These are phyloP conservation scores for Neurospora sp. DNA, from an alignment of 495 filamentous ascomycete species.

Conservation along the genomic window DNA sequence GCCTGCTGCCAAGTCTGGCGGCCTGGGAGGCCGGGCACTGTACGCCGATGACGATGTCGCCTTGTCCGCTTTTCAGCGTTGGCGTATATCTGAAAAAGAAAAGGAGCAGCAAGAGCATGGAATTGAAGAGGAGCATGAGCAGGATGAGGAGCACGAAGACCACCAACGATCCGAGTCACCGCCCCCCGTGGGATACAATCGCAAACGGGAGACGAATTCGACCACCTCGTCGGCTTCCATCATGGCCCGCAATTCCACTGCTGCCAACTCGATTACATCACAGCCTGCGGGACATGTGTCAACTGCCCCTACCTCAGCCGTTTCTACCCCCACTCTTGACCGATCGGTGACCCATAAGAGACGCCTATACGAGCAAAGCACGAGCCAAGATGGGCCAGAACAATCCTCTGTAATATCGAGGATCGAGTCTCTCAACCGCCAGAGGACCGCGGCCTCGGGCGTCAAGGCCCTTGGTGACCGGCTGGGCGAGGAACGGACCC, in stretches of 20 bases:
- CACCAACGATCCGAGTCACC: slow-evolving; percentile 48
- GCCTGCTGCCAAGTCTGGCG: slow-evolving; percentile 41
- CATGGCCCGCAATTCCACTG: slow-evolving; percentile 68
- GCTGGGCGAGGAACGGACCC: slow-evolving; percentile 21
- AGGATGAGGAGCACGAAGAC: slow-evolving; percentile 29
- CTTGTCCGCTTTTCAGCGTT: slow-evolving; percentile 67
- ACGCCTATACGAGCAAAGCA: slow-evolving; percentile 75
- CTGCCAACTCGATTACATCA: slow-evolving; percentile 86
- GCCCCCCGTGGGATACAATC: slow-evolving; percentile 51
- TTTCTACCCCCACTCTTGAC: slow-evolving; percentile 28
- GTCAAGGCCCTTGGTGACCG: slow-evolving; percentile 22
- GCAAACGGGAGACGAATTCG: slow-evolving; percentile 74
- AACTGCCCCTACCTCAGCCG: slow-evolving; percentile 21
- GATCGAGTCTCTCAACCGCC: slow-evolving; percentile 60
- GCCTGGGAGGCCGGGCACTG: slow-evolving; percentile 58
- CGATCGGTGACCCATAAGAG: slow-evolving; percentile 54
- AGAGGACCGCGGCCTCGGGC: slow-evolving; percentile 27
- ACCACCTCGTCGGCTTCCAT: slow-evolving; percentile 71
- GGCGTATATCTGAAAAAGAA: slow-evolving; percentile 48
- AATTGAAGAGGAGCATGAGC: slow-evolving; percentile 18
- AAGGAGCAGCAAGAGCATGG: slow-evolving; percentile 34
- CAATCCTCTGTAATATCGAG: slow-evolving; percentile 66
- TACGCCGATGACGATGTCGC: slow-evolving; percentile 76
- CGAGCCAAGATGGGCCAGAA: slow-evolving; percentile 70
- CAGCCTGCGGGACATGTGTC: slow-evolving; percentile 44